phyloP scores from a whole-genome alignment of 78 protist genomes.

The Dictyostelium brefeldianum region DNA sequence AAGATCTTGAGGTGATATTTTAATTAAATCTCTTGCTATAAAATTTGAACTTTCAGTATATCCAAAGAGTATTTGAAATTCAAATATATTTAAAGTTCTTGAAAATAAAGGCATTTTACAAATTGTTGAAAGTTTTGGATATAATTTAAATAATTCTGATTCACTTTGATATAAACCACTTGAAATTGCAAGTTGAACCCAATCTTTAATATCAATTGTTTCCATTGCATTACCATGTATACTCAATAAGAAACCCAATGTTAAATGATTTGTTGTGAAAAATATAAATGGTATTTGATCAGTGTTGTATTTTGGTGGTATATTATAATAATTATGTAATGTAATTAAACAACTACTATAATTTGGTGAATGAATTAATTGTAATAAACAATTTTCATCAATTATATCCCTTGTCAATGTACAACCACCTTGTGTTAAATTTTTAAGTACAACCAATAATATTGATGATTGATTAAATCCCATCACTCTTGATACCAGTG shows the following conservation, averaged over 20 bases:
- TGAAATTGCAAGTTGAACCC: neutral
- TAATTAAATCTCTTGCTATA: neutral
- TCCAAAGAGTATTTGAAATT: neutral
- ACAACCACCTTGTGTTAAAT: neutral
- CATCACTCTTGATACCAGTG: neutral
- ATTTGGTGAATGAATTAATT: neutral
- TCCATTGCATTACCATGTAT: neutral
- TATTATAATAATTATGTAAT: neutral
- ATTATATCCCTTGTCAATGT: neutral
- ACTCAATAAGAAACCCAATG: neutral
- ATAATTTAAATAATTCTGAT: neutral
- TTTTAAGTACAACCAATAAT: neutral
- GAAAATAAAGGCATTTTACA: neutral
- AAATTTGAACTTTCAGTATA: neutral
- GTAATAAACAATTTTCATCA: neutral
- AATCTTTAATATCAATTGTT: neutral
- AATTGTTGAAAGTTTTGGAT: neutral
- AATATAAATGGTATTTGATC: slow-evolving; percentile 6
- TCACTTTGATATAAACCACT: neutral
- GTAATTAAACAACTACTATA: neutral
- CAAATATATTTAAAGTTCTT: neutral
- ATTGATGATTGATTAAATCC: neutral
- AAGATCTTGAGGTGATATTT: neutral
- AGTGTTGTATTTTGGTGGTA: neutral
- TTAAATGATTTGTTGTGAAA: neutral